Base-by-base conservation (phyloP, 2,329 filamentous ascomycete species). In the Metarhizium guizhouense region DNA sequence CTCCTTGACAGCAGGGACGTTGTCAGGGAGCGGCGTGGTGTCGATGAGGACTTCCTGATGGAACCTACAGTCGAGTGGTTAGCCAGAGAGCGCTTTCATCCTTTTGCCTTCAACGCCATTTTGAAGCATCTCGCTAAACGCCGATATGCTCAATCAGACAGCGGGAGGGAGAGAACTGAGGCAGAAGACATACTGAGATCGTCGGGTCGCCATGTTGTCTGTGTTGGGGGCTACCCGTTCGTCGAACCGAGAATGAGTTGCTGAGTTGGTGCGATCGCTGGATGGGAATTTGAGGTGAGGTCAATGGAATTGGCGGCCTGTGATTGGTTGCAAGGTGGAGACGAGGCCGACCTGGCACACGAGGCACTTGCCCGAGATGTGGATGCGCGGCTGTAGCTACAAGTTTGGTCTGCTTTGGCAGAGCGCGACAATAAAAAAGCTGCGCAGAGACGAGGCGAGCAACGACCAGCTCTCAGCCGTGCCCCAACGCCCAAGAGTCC, bases 31-130 rank as follows among this genome's bases (percentile, higher is more conserved):
- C 68, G 94, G 93, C 64, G 94, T 96, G 69, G 90, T 94, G 81
- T 99, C 94, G 79, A 94, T 83, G 76, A 97, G 88, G 77, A 88
- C 81, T 72, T 91, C 80, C 78, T 96, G 90, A 77, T 90, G 91
- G 86, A 97, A 97, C 74, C 94, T 97, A 70, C 62, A 32, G 68
- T 60, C 66, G 70, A 61, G 58, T 59, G 42, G 55, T 68, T 64
- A 64, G 63, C 61, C 59, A 38, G 7, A 25, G 20, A 42, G 29
- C 45, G 20, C 45, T 20, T 20, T 36, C 36, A 18, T 14, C 18
- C 29, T 14, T 34, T 51, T 40, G 7, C 30, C 29, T 8, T 6
- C 14, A 40, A 4, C 20, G 25, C 13, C 7, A 6, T 29, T 32
- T 13, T 16, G 11, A 25, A 10, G 14, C 48, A 54, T 47, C 30